Evolutionary conservation across 345 rosid species (phyloP).

Genomic region (Melaleuca quinquenervia): DNA sequence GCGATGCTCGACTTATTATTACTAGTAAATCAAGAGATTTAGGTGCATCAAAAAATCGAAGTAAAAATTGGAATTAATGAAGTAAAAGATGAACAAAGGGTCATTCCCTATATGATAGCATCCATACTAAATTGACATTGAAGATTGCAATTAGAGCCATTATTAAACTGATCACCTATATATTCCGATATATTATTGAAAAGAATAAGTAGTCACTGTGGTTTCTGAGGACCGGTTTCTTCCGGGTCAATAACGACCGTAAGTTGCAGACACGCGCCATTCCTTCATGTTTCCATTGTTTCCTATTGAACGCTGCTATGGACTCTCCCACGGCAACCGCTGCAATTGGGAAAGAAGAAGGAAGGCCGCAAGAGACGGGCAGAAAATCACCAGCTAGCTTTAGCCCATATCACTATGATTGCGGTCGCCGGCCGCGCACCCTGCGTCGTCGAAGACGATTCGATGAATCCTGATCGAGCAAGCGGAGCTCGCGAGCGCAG

Average conservation of each 20-base stretch:
- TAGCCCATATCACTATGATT: neutral
- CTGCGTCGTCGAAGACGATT: neutral
- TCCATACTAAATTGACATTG: neutral
- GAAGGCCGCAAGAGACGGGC: neutral
- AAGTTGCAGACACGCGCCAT: neutral
- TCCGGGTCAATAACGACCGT: neutral
- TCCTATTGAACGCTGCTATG: neutral
- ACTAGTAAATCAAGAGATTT: too few relatives aligned
- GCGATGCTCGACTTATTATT: neutral
- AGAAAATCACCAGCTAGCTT: neutral
- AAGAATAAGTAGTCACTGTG: neutral
- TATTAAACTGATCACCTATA: neutral
- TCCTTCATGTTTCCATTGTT: neutral
- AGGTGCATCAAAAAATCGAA: neutral
- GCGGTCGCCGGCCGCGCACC: neutral
- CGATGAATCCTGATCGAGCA: neutral
- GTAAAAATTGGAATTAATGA: neutral
- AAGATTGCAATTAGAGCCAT: neutral
- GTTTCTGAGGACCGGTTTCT: neutral
- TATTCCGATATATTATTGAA: neutral
- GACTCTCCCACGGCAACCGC: neutral
- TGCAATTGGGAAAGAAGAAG: neutral
- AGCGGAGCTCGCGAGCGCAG: neutral
- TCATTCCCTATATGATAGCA: neutral
- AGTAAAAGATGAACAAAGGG: neutral